Conservation (phyloP, 1,284 basidiomycete species). For the Athelia sp. region DNA sequence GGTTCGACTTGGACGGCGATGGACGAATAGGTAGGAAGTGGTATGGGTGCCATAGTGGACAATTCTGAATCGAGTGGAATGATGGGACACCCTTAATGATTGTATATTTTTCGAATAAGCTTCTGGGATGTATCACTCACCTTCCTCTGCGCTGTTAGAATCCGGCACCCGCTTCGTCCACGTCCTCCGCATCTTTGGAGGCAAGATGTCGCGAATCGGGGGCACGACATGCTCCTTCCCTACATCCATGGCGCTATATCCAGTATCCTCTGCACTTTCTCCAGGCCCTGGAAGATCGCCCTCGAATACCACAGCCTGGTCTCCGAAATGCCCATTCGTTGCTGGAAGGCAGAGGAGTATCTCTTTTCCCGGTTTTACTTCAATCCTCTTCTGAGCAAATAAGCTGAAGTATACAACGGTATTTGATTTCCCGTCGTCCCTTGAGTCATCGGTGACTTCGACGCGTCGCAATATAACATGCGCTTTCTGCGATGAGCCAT, state of each 20-base stretch:
- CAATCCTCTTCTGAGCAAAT: constrained; percentile 60
- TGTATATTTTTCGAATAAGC: constrained; percentile 6
- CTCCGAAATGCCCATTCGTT: constrained; percentile 42
- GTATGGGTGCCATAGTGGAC: constrained; percentile 9
- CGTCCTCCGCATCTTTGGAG: constrained; percentile 54
- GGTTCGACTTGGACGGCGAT: constrained; percentile 32
- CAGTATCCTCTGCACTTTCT: constrained; percentile 2
- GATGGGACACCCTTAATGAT: neutral
- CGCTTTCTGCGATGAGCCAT: constrained; percentile 53
- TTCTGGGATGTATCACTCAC: constrained; percentile 27
- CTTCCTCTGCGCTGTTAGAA: constrained; percentile 27
- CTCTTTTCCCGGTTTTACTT: constrained; percentile 62
- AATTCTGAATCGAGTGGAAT: constrained; percentile 6
- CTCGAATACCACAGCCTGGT: constrained; percentile 51
- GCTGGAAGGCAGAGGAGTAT: constrained; percentile 46
- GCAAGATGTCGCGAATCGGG: constrained; percentile 31
- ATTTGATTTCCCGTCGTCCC: constrained; percentile 29
- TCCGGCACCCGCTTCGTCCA: constrained; percentile 41
- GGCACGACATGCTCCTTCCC: constrained; percentile 7
- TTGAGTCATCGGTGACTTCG: constrained; percentile 37
- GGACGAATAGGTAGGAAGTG: constrained; percentile 14
- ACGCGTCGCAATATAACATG: constrained; percentile 57
- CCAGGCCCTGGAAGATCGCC: constrained; percentile 33
- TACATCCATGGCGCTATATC: neutral
- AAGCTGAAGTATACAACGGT: constrained; percentile 49